phyloP scores from a whole-genome alignment of 805 yeast species.

The Saturnispora bothae region DNA sequence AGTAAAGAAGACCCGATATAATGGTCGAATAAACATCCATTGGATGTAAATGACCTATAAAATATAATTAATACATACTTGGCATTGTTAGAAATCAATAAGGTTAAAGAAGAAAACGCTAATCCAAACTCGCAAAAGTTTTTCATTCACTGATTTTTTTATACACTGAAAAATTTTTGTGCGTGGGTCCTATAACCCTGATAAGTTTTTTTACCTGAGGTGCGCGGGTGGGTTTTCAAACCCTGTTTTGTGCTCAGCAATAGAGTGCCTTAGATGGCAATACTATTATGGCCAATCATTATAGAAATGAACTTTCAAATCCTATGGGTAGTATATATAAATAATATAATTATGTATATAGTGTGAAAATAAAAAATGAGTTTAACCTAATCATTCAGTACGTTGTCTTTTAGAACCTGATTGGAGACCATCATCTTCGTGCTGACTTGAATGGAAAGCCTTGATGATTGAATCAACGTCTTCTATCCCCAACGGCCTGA shows the following conservation, averaged over 20 bases:
- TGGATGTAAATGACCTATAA: not conserved
- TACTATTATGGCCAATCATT: not conserved
- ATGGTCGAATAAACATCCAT: not conserved
- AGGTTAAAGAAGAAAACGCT: not conserved
- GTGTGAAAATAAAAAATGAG: too few species aligned
- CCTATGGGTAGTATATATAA: too few species aligned
- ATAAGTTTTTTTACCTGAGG: not conserved
- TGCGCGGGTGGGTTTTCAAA: not conserved
- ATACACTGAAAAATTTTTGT: not conserved
- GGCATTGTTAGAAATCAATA: conserved; percentile 6
- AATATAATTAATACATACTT: conserved; percentile 4
- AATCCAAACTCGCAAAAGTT: not conserved
- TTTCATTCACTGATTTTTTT: not conserved
- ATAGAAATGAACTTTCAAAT: not conserved
- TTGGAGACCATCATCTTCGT: not conserved
- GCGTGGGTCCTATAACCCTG: not conserved
- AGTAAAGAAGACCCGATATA: conserved; percentile 2
- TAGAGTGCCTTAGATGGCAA: not conserved
- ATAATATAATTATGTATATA: too few species aligned
- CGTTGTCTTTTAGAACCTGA: conserved; percentile 15
- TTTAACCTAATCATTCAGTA: conserved; percentile 7
- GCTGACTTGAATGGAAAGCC: conserved; percentile 34
- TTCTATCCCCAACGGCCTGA: conserved; percentile 47
- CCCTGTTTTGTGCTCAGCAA: too few species aligned
- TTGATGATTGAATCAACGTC: conserved; percentile 52